Base-by-base conservation (phyloP, 345 rosid species). In the Iberis pinnata region DNA sequence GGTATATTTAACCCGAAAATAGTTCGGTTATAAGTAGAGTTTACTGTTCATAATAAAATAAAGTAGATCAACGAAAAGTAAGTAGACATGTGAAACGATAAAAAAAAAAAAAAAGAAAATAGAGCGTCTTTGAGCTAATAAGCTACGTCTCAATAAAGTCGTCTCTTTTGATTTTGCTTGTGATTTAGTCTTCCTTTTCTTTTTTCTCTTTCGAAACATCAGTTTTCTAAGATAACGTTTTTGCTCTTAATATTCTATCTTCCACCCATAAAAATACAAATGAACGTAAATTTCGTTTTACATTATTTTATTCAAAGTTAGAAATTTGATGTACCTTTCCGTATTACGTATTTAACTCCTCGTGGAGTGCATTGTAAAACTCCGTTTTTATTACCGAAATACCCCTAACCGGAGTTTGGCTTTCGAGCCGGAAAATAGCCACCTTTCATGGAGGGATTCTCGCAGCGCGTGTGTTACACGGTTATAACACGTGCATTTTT, bases 361-460 rank as follows among this genome's bases (percentile, higher is more conserved):
- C n/a, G n/a, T n/a, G n/a, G n/a, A n/a, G n/a, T n/a, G n/a, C n/a
- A n/a, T 22, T 22, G 25, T 22, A 22, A 22, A 22, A 22, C 25
- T 22, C 6, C 25, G 6, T 22, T 29, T 7, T 29, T 7, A 9
- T 29, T 49, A 59, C 65, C 6, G 7, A 46, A 59, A 29, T 53
- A 67, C 66, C 66, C 66, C 48, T 40, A 18, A 46, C 50, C 56
- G 71, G 67, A 47, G 51, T 9, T 60, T 60, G 61, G 65, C 56
- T 67, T 60, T 40, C 51, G 40, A 61, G 66, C 66, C 71, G 66
- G 61, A 47, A 67, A 59, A 61, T 60, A 25, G 67, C 67, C 56
- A 59, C 66, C 71, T 60, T 59, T 67, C 65, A 44, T 60, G 71
- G 61, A 47, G 63, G 37, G 64, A 61, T 61, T 68, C 73, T 9